Conservation (phyloP, 1,139 yeast genomes). For the Nakaseomyces bracarensis region DNA sequence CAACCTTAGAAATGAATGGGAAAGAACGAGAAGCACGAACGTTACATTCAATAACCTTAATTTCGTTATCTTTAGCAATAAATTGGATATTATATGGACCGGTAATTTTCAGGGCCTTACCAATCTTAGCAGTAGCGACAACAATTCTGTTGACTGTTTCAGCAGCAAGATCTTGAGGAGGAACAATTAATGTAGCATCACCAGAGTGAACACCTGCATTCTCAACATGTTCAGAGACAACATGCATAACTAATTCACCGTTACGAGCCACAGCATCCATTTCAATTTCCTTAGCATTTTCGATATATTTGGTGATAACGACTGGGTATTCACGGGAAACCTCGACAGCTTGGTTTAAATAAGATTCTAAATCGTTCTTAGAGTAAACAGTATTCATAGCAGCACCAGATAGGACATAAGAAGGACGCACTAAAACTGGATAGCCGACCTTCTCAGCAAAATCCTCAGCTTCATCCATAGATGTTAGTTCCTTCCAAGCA, state of each 20-base stretch:
- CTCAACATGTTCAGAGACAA: constrained; percentile 97
- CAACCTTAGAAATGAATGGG: constrained; percentile 98
- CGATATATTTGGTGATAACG: constrained; percentile 93
- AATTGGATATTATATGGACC: constrained; percentile 98
- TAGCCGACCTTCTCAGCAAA: constrained; percentile 88
- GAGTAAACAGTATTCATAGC: constrained; percentile 97
- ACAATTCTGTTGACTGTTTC: constrained; percentile 88
- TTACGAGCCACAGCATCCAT: constrained; percentile 98
- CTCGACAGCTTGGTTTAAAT: constrained; percentile 88
- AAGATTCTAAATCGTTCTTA: constrained; percentile 77
- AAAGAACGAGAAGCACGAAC: constrained; percentile 97
- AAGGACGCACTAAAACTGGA: constrained; percentile 96
- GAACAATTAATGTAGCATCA: constrained; percentile 95
- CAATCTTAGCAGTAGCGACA: constrained; percentile 93
- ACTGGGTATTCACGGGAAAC: constrained; percentile 98
- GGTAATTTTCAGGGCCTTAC: constrained; percentile 89
- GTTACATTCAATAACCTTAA: constrained; percentile 97
- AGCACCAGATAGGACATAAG: constrained; percentile 96
- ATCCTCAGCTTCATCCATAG: constrained; percentile 84
- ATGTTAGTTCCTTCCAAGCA: constrained; percentile 97
- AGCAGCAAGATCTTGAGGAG: constrained; percentile 91
- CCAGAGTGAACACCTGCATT: constrained; percentile 99
- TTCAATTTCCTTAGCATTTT: constrained; percentile 96
- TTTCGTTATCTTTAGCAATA: constrained; percentile 82
- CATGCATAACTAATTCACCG: constrained; percentile 94